Base-by-base conservation (phyloP, 2,329 filamentous ascomycete species). In the Gnomoniopsis sp. region DNA sequence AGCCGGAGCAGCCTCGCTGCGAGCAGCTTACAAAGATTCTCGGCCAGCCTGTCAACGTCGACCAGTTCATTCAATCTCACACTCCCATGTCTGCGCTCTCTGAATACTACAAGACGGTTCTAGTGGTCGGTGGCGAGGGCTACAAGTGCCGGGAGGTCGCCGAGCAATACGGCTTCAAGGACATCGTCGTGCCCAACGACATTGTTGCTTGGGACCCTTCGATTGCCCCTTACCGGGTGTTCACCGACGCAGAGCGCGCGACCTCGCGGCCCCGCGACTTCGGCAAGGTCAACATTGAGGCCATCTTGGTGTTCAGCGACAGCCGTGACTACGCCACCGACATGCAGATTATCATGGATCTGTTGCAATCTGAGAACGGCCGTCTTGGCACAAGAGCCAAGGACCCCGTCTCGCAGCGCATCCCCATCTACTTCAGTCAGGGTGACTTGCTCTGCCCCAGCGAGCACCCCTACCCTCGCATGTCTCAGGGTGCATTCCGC, bases 51-150 rank as follows among this genome's bases (percentile, higher is more conserved):
- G 84, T 90, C 71, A 82, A 78, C 53, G 88, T 83, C 41, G 86
- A 89, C 59, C 88, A 90, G 71, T 91, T 91, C 78, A 90, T 90
- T 69, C 88, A 90, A 73, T 88, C 85, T 1, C 88, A 90, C 78
- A 90, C 87, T 3, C 88, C 88, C 65, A 91, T 91, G 88, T 86
- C 87, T 60, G 88, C 88, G 49, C 75, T 91, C 66, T 77, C 88
- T 22, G 87, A 90, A 72, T 91, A 91, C 80, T 91, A 90, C 78
- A 82, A 85, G 66, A 90, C 88, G 2, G 88, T 91, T 38, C 80
- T 91, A 3, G 88, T 91, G 3, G 85, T 90, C 43, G 88, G 88
- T 71, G 88, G 88, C 67, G 88, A 91, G 70, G 88, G 87, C 58
- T 90, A 88, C 77, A 85, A 85, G 70, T 89, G 88, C 75, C 86